Evolutionary conservation across 768 basidiomycete genomes (phyloP), one percentile per base, ranked within the genome.

Genomic region (Naganishia friedmannii): DNA sequence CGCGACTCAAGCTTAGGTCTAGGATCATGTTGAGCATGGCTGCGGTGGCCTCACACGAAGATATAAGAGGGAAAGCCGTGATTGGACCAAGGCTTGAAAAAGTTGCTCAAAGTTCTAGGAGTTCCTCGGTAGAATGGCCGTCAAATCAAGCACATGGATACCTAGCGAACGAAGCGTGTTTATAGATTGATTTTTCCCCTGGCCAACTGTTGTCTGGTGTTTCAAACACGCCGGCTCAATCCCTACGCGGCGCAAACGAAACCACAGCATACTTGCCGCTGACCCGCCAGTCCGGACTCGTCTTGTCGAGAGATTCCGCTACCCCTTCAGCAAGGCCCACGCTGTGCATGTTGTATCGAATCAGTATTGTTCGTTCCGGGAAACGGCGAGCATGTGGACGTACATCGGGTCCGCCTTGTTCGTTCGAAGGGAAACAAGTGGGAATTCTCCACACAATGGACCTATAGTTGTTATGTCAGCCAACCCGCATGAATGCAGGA

Each of bases 381-480:
- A 15, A 12, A 39, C 19, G 26, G 39, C 7, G 26, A 39, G 23
- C n/a, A 10, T 3, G 23, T 32, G 66, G 23, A 76, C 79, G 68
- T 65, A 80, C 77, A 88, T 90, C 1, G 96, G 93, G 77, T 97
- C 93, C 0, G 95, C 95, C 80, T 99, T 99, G 84, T 90, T 92
- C 0, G 95, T 98, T 21, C 95, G 86, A 70, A 97, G 82, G 76
- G 91, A 92, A 29, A 97, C 82, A 9, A 96, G 77, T 0, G 90
- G 89, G 82, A 95, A 90, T 10, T 88, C 83, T 0, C 90, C 90
- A 0, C 87, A 86, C 12, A 97, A 81, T 1, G 91, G 90, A 5
- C 93, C 91, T 88, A 74, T 34, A 42, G 1, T n/a, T 23, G 46
- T 51, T 7, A 23, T 7, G 48, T 53, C 10, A 54, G 53, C 10